Percentiles rank a stretch among this genome's conserved stretches.
These are phyloP conservation scores for Thielaviopsis ethacetica DNA, from an alignment of 2,329 filamentous ascomycete species.

Conservation along the genomic window DNA sequence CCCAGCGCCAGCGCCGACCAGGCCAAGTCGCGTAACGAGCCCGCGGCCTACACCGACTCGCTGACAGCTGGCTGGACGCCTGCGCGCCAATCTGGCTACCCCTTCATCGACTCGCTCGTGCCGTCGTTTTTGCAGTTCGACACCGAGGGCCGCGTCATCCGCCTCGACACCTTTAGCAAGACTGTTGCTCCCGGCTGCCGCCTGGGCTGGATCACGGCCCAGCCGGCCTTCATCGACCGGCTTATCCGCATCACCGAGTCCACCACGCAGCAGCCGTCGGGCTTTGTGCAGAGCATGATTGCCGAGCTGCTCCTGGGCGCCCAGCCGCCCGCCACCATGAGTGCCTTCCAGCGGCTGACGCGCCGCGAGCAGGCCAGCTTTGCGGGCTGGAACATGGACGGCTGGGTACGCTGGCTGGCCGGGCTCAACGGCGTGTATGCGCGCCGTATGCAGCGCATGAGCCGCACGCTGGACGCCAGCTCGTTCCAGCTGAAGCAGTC, in stretches of 20 bases:
- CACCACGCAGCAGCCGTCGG: slow-evolving; percentile 68
- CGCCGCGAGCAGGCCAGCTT: slow-evolving; percentile 31
- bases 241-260: slow-evolving; percentile 54
- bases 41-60: slow-evolving; percentile 19
- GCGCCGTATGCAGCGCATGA: slow-evolving; percentile 69
- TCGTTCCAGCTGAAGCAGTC: slow-evolving; percentile 47
- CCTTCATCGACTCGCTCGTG: slow-evolving; percentile 67
- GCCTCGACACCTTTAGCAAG: slow-evolving; percentile 88
- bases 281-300: slow-evolving; percentile 75
- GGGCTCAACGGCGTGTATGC: slow-evolving; percentile 75
- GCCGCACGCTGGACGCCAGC: slow-evolving; percentile 51
- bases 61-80: slow-evolving; percentile 17
- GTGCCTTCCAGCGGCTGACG: slow-evolving; percentile 27
- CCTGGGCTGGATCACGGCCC: slow-evolving; percentile 78
- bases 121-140: slow-evolving; percentile 74
- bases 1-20: slow-evolving; percentile 46
- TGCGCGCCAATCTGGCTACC: slow-evolving; percentile 41
- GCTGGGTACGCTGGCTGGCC: slow-evolving; percentile 84
- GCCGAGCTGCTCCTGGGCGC: slow-evolving; percentile 62
- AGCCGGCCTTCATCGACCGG: slow-evolving; percentile 62
- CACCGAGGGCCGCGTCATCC: slow-evolving; percentile 70
- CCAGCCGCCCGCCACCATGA: slow-evolving; percentile 27
- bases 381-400: slow-evolving; percentile 57
- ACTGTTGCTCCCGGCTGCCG: slow-evolving; percentile 80
- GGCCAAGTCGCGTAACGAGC: slow-evolving; percentile 29